Evolutionary conservation across 768 basidiomycete species (phyloP).

Genomic region (Hysterangium stoloniferum): DNA sequence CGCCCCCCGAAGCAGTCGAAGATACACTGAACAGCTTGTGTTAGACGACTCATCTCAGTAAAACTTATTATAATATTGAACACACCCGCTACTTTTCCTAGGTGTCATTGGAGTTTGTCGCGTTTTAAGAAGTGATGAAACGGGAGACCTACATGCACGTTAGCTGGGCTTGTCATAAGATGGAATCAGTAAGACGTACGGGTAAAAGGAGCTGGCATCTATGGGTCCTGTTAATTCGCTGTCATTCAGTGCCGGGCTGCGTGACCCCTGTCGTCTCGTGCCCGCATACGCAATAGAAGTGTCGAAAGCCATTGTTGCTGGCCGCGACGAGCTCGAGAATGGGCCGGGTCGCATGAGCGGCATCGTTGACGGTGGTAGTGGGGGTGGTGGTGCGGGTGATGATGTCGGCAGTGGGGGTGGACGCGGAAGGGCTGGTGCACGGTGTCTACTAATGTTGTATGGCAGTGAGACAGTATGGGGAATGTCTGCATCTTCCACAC

Average conservation of each 20-base stretch:
- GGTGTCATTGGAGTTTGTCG: too few species aligned
- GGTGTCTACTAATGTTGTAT: too few species aligned
- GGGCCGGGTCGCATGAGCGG: not conserved
- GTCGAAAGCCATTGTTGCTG: conserved; percentile 28
- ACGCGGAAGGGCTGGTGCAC: conserved; percentile 12
- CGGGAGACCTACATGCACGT: conserved; percentile 36
- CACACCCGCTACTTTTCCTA: too few species aligned
- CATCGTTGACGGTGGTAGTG: conserved; percentile 3
- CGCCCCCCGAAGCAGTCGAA: too few species aligned
- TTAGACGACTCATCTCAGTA: too few species aligned
- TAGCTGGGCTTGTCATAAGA: conserved; percentile 1
- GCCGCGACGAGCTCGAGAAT: conserved; percentile 8
- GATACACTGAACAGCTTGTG: too few species aligned
- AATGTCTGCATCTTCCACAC: not conserved
- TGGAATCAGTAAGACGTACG: conserved; percentile 29
- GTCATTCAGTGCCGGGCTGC: conserved; percentile 8
- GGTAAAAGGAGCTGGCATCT: conserved; percentile 44
- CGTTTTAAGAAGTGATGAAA: conserved; percentile 36
- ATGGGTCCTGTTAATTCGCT: conserved; percentile 13
- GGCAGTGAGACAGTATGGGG: conserved; percentile 13
- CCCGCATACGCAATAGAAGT: conserved; percentile 41
- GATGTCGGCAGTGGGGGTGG: conserved; percentile 15
- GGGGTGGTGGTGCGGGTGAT: conserved; percentile 6
- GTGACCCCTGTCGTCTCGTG: conserved; percentile 15
- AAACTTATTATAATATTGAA: too few species aligned